phyloP scores from a whole-genome alignment of 2,329 filamentous ascomycete species.

The Xylogone sp. region DNA sequence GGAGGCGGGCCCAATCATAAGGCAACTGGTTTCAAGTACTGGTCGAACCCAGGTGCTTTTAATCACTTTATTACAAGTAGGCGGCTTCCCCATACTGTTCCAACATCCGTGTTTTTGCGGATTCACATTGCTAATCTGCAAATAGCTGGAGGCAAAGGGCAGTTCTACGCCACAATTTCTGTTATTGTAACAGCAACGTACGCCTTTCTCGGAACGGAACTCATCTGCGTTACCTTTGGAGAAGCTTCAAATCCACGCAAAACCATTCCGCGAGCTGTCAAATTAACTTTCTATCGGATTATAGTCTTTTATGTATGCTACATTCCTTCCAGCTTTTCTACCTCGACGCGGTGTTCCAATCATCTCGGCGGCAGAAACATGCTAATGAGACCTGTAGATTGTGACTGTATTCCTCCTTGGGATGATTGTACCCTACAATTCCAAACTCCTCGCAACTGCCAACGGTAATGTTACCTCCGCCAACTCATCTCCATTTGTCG shows the following conservation, averaged over 20 bases:
- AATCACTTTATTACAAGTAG: conserved; percentile 41
- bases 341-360: too few relatives aligned
- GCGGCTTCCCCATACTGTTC: too few relatives aligned
- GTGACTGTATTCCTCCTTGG: conserved; percentile 59
- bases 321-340: too few relatives aligned
- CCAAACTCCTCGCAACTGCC: conserved; percentile 50
- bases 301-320: conserved; percentile 50
- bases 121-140: too few relatives aligned
- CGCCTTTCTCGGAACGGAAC: conserved; percentile 60
- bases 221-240: conserved; percentile 58
- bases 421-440: conserved; percentile 61
- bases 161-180: conserved; percentile 56
- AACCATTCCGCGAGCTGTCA: conserved; percentile 63
- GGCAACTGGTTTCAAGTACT: conserved; percentile 46
- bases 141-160: conserved; percentile 38
- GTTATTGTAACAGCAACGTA: conserved; percentile 50
- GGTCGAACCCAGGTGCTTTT: conserved; percentile 40
- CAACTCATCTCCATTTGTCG: conserved; percentile 49
- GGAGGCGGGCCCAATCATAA: conserved; percentile 60
- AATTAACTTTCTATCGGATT: conserved; percentile 58
- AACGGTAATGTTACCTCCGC: conserved; percentile 37
- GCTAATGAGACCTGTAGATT: conserved; percentile 26
- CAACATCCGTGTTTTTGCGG: too few relatives aligned
- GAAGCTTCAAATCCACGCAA: conserved; percentile 61
- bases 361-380: too few relatives aligned